Percentiles rank a stretch among this genome's conserved stretches.
Conservation (phyloP, 2,329 filamentous ascomycete species). For the Diaporthe ilicicola region DNA sequence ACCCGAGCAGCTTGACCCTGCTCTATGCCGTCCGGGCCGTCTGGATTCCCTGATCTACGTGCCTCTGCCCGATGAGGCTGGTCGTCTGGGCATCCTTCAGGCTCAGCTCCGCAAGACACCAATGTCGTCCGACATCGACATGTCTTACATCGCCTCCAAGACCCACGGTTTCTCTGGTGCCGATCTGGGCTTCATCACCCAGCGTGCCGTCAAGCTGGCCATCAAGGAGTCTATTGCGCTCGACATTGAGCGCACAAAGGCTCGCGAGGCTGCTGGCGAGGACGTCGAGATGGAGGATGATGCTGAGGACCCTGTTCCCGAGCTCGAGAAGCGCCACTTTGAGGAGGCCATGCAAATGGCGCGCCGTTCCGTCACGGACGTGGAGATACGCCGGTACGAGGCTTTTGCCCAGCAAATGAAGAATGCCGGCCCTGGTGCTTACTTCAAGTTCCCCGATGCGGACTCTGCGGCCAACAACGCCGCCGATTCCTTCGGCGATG, state of each 20-base stretch:
- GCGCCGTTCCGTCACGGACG: conserved; percentile 91
- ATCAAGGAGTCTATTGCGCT: conserved; percentile 94
- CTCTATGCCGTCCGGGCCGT: conserved; percentile 97
- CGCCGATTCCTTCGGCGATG: conserved; percentile 78
- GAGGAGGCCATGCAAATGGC: conserved; percentile 98
- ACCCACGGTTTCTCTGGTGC: conserved; percentile 99
- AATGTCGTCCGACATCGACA: conserved; percentile 84
- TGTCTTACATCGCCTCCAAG: conserved; percentile 92
- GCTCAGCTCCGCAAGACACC: conserved; percentile 99
- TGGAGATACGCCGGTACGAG: conserved; percentile 98
- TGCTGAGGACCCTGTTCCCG: conserved; percentile 90
- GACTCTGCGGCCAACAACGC: conserved; percentile 74
- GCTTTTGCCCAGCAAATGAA: conserved; percentile 99
- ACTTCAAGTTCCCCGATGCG: conserved; percentile 91
- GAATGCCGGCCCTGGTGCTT: conserved; percentile 92
- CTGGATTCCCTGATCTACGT: conserved; percentile 99
- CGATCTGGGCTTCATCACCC: conserved; percentile 98
- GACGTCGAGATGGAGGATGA: conserved; percentile 83
- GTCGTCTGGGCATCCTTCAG: conserved; percentile 88
- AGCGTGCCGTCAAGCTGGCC: conserved; percentile 98
- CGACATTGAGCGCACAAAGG: conserved; percentile 91
- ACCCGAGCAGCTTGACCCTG: conserved; percentile 97
- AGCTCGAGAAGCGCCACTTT: conserved; percentile 96
- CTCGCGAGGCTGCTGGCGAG: conserved; percentile 84
- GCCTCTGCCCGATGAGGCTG: conserved; percentile 90